These are phyloP conservation scores for Solanum habrochaites DNA, from an alignment of 257 asterid species.

Conservation along the genomic window DNA sequence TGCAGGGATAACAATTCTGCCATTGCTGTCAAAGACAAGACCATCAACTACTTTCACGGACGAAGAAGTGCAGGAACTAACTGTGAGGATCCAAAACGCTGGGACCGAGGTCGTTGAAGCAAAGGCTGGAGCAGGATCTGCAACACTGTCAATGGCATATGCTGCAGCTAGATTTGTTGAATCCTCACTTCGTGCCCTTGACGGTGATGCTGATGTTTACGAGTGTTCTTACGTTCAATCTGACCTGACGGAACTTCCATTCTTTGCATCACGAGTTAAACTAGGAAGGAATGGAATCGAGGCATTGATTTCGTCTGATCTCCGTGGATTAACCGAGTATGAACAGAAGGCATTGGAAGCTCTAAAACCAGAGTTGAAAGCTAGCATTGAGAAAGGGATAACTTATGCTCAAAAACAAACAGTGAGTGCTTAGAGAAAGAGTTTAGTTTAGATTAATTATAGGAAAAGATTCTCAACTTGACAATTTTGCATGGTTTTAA, in stretches of 20 bases:
- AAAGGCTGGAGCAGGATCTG: not conserved
- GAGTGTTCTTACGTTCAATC: slow-evolving; percentile 9
- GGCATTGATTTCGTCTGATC: slow-evolving; percentile 6
- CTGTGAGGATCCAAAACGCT: slow-evolving; percentile 10
- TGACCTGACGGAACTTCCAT: slow-evolving; percentile 8
- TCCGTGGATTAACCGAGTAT: slow-evolving; percentile 3
- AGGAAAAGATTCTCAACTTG: not conserved
- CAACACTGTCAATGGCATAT: slow-evolving; percentile 8
- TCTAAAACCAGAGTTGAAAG: slow-evolving; percentile 3
- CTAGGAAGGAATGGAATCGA: slow-evolving; percentile 8
- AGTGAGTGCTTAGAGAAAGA: not conserved
- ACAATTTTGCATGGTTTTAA: not conserved
- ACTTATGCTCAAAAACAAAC: slow-evolving; percentile 2
- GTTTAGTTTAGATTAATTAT: not conserved
- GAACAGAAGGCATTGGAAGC: slow-evolving; percentile 7
- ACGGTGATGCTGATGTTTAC: slow-evolving; percentile 9
- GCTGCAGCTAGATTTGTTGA: slow-evolving; percentile 12
- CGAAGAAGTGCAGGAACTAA: slow-evolving; percentile 1
- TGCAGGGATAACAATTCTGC: slow-evolving; percentile 9
- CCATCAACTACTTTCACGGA: slow-evolving; percentile 5
- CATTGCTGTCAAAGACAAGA: slow-evolving; percentile 5
- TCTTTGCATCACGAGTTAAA: slow-evolving; percentile 13
- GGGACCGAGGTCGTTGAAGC: slow-evolving; percentile 5
- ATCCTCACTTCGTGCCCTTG: slow-evolving; percentile 10
- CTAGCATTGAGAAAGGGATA: slow-evolving; percentile 8